These are phyloP conservation scores for Trichoderma sp. DNA, from an alignment of 2,329 filamentous ascomycete species.

Conservation along the genomic window DNA sequence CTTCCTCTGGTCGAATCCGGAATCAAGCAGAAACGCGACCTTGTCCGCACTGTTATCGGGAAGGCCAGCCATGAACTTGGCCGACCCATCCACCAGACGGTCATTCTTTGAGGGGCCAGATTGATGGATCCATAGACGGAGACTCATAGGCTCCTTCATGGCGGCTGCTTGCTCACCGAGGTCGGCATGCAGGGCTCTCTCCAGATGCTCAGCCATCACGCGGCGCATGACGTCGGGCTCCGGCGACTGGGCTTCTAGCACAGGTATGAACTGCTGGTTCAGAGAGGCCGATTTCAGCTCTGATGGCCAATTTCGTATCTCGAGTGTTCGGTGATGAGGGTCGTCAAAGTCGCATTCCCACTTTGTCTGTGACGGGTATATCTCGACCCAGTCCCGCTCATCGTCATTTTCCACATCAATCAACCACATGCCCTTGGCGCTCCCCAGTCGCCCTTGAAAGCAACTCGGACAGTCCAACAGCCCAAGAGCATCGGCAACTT, in stretches of 20 bases:
- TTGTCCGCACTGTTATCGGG: slow-evolving; percentile 54
- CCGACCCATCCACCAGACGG: slow-evolving; percentile 44
- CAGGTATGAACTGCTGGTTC: slow-evolving; percentile 69
- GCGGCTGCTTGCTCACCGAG: slow-evolving; percentile 55
- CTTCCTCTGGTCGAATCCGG: slow-evolving; percentile 59
- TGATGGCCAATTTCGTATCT: slow-evolving; percentile 54
- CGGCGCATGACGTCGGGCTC: slow-evolving; percentile 49
- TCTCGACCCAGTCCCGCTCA: slow-evolving; percentile 64
- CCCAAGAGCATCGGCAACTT: slow-evolving; percentile 54
- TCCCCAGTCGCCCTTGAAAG: slow-evolving; percentile 70
- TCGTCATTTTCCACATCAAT: slow-evolving; percentile 53
- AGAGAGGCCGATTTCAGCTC: slow-evolving; percentile 53
- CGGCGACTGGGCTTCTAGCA: slow-evolving; percentile 63
- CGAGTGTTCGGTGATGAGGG: slow-evolving; percentile 62
- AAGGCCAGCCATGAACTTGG: slow-evolving; percentile 53
- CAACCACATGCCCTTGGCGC: slow-evolving; percentile 77
- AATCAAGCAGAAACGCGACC: slow-evolving; percentile 58
- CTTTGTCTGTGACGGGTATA: slow-evolving; percentile 68
- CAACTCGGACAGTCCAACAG: slow-evolving; percentile 60
- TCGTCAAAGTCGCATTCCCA: slow-evolving; percentile 58
- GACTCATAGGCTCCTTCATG: slow-evolving; percentile 51
- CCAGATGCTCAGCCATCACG: slow-evolving; percentile 53
- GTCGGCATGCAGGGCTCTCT: slow-evolving; percentile 52
- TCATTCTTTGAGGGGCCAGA: slow-evolving; percentile 42
- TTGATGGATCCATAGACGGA: slow-evolving; percentile 58